Percentiles rank a stretch among this genome's conserved stretches.
phyloP scores from a whole-genome alignment of 495 filamentous ascomycete species.

The Jackrogersella multiformis region DNA sequence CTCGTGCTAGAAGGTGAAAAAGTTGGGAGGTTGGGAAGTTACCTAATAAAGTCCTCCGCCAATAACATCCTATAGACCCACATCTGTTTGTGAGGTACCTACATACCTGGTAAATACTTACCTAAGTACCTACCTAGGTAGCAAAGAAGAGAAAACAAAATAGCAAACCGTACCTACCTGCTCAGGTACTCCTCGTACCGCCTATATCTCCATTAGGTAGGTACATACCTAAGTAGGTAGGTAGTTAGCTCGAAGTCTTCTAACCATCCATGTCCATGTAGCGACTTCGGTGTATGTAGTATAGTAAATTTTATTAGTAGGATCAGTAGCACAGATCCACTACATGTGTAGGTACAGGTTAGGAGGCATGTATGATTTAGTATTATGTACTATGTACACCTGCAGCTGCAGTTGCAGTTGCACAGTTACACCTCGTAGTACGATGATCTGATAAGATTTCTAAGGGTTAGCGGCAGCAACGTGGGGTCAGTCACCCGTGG shows the following conservation, averaged over 20 bases:
- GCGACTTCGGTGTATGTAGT: constrained; percentile 16
- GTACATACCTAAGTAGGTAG: too few species aligned
- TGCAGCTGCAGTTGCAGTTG: too few species aligned
- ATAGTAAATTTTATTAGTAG: neutral
- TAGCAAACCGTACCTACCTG: too few species aligned
- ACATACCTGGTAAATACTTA: too few species aligned
- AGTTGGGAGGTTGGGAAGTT: constrained; percentile 3
- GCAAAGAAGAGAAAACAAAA: neutral
- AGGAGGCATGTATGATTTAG: too few species aligned
- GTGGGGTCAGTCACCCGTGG: constrained; percentile 11
- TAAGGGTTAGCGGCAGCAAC: constrained; percentile 3
- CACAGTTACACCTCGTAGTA: too few species aligned
- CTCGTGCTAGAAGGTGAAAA: constrained; percentile 6
- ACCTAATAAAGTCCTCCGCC: constrained; percentile 8
- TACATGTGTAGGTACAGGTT: too few species aligned
- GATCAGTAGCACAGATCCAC: constrained; percentile 8
- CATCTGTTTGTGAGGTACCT: constrained; percentile 9
- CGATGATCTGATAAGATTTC: constrained; percentile 42
- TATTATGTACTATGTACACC: neutral
- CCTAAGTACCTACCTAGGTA: too few species aligned
- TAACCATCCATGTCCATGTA: constrained; percentile 4
- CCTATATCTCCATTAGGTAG: neutral
- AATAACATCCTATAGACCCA: neutral
- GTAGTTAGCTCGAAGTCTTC: constrained; percentile 1
- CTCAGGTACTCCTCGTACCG: neutral